Evolutionary conservation across 2,329 filamentous ascomycete species (phyloP).

Genomic region (Dactylellina leptospora): DNA sequence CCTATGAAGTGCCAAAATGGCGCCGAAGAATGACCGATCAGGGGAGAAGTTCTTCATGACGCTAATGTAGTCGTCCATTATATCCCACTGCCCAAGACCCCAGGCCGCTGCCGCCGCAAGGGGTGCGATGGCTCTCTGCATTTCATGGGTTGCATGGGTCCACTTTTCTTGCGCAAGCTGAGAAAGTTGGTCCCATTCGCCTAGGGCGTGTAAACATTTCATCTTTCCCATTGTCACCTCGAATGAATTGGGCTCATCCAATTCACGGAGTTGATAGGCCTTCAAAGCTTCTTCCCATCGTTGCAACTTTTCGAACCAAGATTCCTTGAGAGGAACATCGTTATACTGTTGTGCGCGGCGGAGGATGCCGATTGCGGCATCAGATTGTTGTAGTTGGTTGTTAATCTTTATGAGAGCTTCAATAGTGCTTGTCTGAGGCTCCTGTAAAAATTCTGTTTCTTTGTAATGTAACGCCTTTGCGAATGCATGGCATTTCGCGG

Average conservation of each 20-base stretch:
- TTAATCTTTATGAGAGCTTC: conserved; percentile 99
- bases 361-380: conserved; percentile 96
- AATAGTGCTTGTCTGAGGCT: conserved; percentile 93
- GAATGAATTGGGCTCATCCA: conserved; percentile 75
- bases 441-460: conserved; percentile 95
- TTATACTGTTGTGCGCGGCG: conserved; percentile 94
- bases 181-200: conserved; percentile 95
- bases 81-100: conserved; percentile 95
- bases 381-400: conserved; percentile 97
- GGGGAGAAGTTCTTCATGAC: conserved; percentile 95
- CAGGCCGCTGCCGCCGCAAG: conserved; percentile 94
- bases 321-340: conserved; percentile 95
- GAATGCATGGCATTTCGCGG: conserved; percentile 95
- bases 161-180: conserved; percentile 90
- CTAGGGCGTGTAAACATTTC: conserved; percentile 94
- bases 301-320: conserved; percentile 98
- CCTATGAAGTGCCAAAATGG: conserved; percentile 90
- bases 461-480: conserved; percentile 99
- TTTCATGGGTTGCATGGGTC: conserved; percentile 81
- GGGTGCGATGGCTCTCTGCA: conserved; percentile 89
- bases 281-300: conserved; percentile 96
- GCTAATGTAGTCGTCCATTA: conserved; percentile 95
- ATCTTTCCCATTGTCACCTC: conserved; percentile 99
- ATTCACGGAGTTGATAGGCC: conserved; percentile 86
- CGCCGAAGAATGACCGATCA: conserved; percentile 96